A percentile compares a stretch with the other conserved stretches of the same genome.
phyloP scores from a whole-genome alignment of 2,329 filamentous ascomycete genomes.

The Emmonsia crescens region DNA sequence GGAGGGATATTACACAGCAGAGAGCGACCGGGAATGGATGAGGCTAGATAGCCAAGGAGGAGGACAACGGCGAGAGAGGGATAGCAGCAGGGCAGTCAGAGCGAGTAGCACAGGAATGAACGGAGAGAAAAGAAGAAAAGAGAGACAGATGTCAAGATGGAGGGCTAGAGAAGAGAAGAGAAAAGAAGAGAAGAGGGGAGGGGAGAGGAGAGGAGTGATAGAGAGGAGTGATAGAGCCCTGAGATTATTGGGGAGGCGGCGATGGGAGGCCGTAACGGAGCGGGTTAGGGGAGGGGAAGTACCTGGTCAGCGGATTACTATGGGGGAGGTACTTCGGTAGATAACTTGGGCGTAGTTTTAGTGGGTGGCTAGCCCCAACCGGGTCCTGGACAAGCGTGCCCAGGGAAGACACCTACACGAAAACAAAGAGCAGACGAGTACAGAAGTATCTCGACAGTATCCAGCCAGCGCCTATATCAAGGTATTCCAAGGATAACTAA shows the following conservation, averaged over 20 bases:
- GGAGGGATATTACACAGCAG: conserved; percentile 5
- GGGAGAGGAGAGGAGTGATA: conserved; percentile 3
- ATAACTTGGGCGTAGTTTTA: background rate
- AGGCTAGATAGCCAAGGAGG: background rate
- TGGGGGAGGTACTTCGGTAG: background rate
- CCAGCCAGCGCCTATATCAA: background rate
- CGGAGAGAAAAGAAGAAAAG: background rate
- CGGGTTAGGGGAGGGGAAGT: conserved; percentile 2
- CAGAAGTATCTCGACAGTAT: background rate
- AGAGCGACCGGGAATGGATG: background rate
- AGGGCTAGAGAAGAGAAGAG: conserved; percentile 13
- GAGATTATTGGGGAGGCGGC: background rate
- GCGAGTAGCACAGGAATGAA: background rate
- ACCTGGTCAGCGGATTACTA: background rate
- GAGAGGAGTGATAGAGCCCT: background rate
- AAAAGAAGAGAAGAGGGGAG: conserved; percentile 12
- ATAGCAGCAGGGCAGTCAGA: background rate
- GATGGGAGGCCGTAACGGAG: conserved; percentile 4
- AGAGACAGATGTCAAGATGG: background rate
- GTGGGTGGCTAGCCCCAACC: background rate
- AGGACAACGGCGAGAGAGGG: conserved; percentile 14
- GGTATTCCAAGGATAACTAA: too few species aligned
- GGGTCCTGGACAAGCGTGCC: background rate
- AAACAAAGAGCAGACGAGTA: background rate
- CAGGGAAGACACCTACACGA: background rate